Evolutionary conservation across 805 yeast genomes (phyloP).

Genomic region (Candida namnaoensis): DNA sequence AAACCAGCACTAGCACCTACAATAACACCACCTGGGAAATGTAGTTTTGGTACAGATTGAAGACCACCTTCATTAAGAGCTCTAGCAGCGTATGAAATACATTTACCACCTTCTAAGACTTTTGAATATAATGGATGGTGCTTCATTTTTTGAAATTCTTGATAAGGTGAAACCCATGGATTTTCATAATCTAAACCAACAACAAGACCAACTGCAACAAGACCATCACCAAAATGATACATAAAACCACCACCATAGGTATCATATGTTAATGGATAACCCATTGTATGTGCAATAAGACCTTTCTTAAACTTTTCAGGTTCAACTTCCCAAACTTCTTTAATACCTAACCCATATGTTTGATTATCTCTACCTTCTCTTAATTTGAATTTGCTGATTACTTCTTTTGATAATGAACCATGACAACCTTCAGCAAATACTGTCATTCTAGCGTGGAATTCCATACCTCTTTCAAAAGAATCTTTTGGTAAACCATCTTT

Average conservation of each 20-base stretch:
- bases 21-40: slow-evolving; percentile 93
- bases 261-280: slow-evolving; percentile 67
- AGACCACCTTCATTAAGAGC: slow-evolving; percentile 96
- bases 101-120: slow-evolving; percentile 80
- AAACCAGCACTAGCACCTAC: slow-evolving; percentile 97
- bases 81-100: slow-evolving; percentile 91
- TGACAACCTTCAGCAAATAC: slow-evolving; percentile 98
- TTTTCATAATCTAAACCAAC: slow-evolving; percentile 90
- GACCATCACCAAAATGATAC: slow-evolving; percentile 92
- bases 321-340: slow-evolving; percentile 94
- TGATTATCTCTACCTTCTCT: slow-evolving; percentile 63
- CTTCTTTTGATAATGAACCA: slow-evolving; percentile 82
- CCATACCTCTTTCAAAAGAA: slow-evolving; percentile 94
- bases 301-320: slow-evolving; percentile 79
- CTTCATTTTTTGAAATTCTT: slow-evolving; percentile 93
- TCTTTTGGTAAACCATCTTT: slow-evolving; percentile 70
- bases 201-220: slow-evolving; percentile 90
- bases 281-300: slow-evolving; percentile 77
- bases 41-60: slow-evolving; percentile 84
- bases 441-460: slow-evolving; percentile 83
- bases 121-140: slow-evolving; percentile 76
- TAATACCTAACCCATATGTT: slow-evolving; percentile 92
- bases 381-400: slow-evolving; percentile 58
- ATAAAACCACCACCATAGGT: slow-evolving; percentile 96
- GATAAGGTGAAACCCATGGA: slow-evolving; percentile 93